These are phyloP conservation scores for Endocarpon pusillum DNA, from an alignment of 495 filamentous ascomycete genomes.

Conservation along the genomic window DNA sequence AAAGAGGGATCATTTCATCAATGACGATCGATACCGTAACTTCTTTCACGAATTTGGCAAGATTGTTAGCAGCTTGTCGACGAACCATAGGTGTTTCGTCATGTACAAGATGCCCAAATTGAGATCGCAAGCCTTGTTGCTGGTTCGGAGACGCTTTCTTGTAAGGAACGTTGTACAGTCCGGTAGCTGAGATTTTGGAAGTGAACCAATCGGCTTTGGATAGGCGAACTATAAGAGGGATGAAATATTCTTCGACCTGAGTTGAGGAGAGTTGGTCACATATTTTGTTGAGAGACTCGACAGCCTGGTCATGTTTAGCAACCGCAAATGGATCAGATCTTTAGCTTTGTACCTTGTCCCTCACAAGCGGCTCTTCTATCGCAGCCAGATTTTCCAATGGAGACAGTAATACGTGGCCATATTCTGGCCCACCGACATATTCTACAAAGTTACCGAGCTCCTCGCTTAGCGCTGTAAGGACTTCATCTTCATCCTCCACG, in stretches of 20 bases:
- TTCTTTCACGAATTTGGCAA: constrained; percentile 93
- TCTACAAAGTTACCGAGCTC: constrained; percentile 93
- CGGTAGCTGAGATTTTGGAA: constrained; percentile 94
- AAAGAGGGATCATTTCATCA: constrained; percentile 96
- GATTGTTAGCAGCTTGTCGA: constrained; percentile 85
- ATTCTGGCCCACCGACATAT: constrained; percentile 87
- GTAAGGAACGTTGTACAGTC: constrained; percentile 85
- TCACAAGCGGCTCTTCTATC: constrained; percentile 92
- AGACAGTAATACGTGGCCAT: constrained; percentile 89
- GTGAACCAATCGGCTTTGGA: constrained; percentile 99
- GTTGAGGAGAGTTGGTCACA: constrained; percentile 75
- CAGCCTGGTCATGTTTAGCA: constrained; percentile 43
- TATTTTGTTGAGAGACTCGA: constrained; percentile 98
- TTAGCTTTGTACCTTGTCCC: constrained; percentile 62
- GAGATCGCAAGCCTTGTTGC: constrained; percentile 76
- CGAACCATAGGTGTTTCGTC: constrained; percentile 98
- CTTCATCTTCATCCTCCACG: constrained; percentile 96
- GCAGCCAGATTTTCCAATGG: constrained; percentile 94
- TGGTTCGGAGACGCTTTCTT: constrained; percentile 64
- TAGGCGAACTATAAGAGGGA: constrained; percentile 81
- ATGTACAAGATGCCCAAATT: constrained; percentile 83
- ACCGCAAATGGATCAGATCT: neutral
- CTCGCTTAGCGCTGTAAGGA: constrained; percentile 89
- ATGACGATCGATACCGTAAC: constrained; percentile 83
- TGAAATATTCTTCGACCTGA: constrained; percentile 92